Evolutionary conservation across 495 filamentous ascomycete genomes (phyloP).

Genomic region (Daldinia grandis): DNA sequence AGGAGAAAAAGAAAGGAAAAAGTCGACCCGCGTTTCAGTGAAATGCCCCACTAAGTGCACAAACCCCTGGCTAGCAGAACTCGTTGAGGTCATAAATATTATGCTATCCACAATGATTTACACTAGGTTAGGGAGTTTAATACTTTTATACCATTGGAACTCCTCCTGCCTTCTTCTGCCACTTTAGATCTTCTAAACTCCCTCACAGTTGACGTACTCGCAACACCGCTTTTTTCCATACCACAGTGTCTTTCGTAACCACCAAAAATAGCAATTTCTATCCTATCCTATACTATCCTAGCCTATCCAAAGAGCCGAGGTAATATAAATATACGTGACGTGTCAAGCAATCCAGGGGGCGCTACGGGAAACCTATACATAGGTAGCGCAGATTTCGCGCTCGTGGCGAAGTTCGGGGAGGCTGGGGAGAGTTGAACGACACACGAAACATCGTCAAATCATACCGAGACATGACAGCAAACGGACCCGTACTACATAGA

Average conservation of each 20-base stretch:
- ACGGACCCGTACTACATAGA: background rate
- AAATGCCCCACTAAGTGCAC: constrained; percentile 1
- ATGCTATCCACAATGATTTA: background rate
- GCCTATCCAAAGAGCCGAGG: constrained; percentile 2
- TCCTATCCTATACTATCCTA: background rate
- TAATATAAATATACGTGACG: constrained; percentile 1
- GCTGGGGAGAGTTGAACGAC: background rate
- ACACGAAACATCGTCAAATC: constrained; percentile 3
- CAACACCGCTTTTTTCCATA: background rate
- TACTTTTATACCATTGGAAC: background rate
- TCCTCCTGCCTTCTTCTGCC: no score
- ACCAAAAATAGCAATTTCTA: background rate
- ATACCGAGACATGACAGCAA: constrained; percentile 5
- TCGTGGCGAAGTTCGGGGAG: constrained; percentile 3
- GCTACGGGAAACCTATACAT: background rate
- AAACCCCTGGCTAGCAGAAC: constrained; percentile 2
- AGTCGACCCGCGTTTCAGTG: background rate
- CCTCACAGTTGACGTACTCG: background rate
- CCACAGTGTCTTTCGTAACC: background rate
- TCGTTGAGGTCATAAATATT: background rate
- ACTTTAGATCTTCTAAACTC: background rate
- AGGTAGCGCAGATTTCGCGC: background rate
- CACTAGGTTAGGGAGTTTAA: no score
- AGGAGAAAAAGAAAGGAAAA: background rate
- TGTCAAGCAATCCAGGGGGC: background rate